A percentile compares a stretch with the other conserved stretches of the same genome.
These are phyloP conservation scores for Primulina eburnea DNA, from an alignment of 257 asterid species.

Conservation along the genomic window DNA sequence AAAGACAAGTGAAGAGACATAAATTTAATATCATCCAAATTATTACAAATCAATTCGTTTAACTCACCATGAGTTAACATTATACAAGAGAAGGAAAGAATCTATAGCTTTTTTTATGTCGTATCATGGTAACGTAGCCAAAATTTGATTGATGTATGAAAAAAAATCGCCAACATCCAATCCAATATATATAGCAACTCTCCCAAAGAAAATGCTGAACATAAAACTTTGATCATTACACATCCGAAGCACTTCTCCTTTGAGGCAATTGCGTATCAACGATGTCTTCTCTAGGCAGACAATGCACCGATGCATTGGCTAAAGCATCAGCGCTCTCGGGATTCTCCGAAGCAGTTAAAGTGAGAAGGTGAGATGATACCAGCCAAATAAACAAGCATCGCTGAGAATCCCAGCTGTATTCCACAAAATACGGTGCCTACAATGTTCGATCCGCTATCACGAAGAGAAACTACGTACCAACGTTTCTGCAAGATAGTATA, in stretches of 20 bases:
- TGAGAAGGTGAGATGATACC: slow-evolving; percentile 60
- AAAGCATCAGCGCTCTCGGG: slow-evolving; percentile 30
- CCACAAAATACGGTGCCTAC: slow-evolving; percentile 58
- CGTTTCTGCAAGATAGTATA: slow-evolving; percentile 62
- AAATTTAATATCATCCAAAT: no score
- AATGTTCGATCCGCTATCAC: slow-evolving; percentile 38
- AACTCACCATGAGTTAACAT: no score
- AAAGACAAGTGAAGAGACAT: no score
- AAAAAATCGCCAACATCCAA: no score
- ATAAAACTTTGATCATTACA: slow-evolving; percentile 29
- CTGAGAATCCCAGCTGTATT: slow-evolving; percentile 53
- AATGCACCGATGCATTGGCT: slow-evolving; percentile 11
- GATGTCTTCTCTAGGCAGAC: slow-evolving; percentile 72
- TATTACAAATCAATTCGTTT: no score
- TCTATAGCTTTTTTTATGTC: no score
- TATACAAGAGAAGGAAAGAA: no score
- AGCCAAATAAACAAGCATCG: slow-evolving; percentile 61
- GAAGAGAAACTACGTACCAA: slow-evolving; percentile 54
- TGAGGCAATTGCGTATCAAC: slow-evolving; percentile 80
- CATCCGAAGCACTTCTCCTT: slow-evolving; percentile 36
- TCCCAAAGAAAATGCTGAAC: background rate
- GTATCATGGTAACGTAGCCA: no score
- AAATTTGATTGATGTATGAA: no score
- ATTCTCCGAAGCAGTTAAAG: slow-evolving; percentile 46
- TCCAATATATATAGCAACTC: background rate